phyloP scores from a whole-genome alignment of 1,139 yeast genomes.

The Yamadazyma aaseri region DNA sequence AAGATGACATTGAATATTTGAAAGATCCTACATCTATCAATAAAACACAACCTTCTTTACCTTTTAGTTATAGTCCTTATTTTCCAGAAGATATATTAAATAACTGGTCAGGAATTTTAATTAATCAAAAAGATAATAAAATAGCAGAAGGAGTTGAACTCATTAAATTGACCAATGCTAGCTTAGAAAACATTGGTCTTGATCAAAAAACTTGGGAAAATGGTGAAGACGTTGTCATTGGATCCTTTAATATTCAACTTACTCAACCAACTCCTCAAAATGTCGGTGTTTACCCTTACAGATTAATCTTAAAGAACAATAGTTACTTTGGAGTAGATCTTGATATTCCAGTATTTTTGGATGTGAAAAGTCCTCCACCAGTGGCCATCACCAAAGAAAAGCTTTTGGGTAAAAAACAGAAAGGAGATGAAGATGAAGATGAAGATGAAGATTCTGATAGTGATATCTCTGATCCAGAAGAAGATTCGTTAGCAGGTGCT shows the following conservation, averaged over 20 bases:
- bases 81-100: conserved; percentile 59
- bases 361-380: conserved; percentile 53
- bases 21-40: conserved; percentile 71
- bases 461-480: conserved; percentile 65
- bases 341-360: conserved; percentile 64
- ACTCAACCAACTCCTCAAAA: conserved; percentile 69
- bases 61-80: conserved; percentile 65
- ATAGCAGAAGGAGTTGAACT: conserved; percentile 65
- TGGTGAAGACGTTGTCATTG: conserved; percentile 52
- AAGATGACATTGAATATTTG: conserved; percentile 61
- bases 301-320: conserved; percentile 62
- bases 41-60: conserved; percentile 63
- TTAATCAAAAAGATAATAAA: conserved; percentile 74
- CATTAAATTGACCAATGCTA: conserved; percentile 50
- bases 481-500: conserved; percentile 65
- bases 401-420: conserved; percentile 15
- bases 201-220: conserved; percentile 48
- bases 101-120: conserved; percentile 68
- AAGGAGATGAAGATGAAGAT: conserved; percentile 21
- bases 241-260: conserved; percentile 74
- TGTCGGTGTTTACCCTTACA: conserved; percentile 61
- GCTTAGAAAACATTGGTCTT: conserved; percentile 55
- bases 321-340: conserved; percentile 72
- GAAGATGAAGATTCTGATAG: conserved; percentile 36
- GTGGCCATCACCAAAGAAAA: conserved; percentile 17